Evolutionary conservation across 2,329 filamentous ascomycete genomes (phyloP).

Genomic region (Beauveria sp.): DNA sequence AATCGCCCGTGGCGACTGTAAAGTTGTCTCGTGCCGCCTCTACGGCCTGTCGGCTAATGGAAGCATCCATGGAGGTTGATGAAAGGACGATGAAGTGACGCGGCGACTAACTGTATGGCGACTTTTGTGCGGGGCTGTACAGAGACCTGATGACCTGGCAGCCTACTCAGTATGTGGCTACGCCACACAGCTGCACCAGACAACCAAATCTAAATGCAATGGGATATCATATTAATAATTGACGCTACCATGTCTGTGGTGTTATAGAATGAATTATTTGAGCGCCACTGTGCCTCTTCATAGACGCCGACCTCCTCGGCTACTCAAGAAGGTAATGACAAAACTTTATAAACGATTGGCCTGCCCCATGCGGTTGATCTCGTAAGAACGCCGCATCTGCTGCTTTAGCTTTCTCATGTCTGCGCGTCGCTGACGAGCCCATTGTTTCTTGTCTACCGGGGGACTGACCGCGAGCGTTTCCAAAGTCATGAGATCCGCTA

Average conservation of each 20-base stretch:
- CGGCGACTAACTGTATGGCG: neutral
- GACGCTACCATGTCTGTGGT: conserved; percentile 7
- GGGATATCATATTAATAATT: neutral
- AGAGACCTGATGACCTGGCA: too few species aligned
- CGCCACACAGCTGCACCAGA: neutral
- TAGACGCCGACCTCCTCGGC: neutral
- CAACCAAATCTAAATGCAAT: neutral
- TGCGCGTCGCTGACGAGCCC: conserved; percentile 21
- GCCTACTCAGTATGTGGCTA: neutral
- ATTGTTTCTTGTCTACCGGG: conserved; percentile 19
- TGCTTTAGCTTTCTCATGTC: conserved; percentile 29
- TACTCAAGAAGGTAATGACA: neutral
- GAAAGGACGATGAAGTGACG: neutral
- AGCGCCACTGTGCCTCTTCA: neutral
- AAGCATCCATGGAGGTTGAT: conserved; percentile 1
- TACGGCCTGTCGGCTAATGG: conserved; percentile 1
- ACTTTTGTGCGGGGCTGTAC: conserved; percentile 3
- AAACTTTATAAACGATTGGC: neutral
- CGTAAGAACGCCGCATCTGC: conserved; percentile 26
- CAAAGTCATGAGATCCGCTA: conserved; percentile 45
- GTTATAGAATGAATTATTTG: conserved; percentile 5
- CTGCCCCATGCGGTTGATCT: conserved; percentile 14
- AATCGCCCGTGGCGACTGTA: conserved; percentile 19
- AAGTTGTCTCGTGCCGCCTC: conserved; percentile 21
- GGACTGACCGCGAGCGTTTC: conserved; percentile 34